A percentile compares a stretch with the other conserved stretches of the same genome.
These are phyloP conservation scores for Termitomyces sp. DNA, from an alignment of 768 basidiomycete genomes.

Conservation along the genomic window DNA sequence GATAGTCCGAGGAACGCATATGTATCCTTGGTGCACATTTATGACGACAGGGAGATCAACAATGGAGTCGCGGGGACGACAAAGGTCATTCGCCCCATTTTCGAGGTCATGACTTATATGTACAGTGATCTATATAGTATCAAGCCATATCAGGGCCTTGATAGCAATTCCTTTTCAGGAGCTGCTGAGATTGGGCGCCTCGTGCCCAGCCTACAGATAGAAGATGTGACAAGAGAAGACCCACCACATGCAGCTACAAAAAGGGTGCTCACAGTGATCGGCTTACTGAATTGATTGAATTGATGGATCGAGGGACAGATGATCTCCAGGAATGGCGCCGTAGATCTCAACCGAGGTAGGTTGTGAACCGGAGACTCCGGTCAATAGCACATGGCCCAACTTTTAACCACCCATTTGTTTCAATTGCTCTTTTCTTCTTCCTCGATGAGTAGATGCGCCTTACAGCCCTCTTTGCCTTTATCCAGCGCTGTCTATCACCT, in stretches of 20 bases:
- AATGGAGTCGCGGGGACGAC: background rate
- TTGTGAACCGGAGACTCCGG: no score
- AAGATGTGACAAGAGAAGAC: slow-evolving; percentile 9
- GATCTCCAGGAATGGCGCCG: background rate
- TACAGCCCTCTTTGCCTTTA: no score
- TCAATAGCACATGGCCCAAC: no score
- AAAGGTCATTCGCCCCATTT: background rate
- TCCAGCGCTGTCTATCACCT: no score
- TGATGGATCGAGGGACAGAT: background rate
- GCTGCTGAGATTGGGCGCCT: slow-evolving; percentile 12
- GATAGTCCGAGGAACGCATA: slow-evolving; percentile 42
- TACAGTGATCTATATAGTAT: slow-evolving; percentile 3
- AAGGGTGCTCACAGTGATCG: background rate
- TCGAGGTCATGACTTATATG: slow-evolving; percentile 8
- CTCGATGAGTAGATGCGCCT: no score
- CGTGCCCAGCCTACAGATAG: slow-evolving; percentile 8
- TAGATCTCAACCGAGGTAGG: background rate
- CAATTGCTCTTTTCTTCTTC: no score
- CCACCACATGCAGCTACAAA: background rate
- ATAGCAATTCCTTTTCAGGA: slow-evolving; percentile 5
- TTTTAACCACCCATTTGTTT: no score
- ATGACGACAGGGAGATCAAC: background rate
- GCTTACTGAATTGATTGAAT: background rate
- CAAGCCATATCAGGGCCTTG: slow-evolving; percentile 8
- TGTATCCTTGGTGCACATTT: slow-evolving; percentile 30